Evolutionary conservation across 257 asterid species (phyloP).

Genomic region (Przewalskia tangutica): DNA sequence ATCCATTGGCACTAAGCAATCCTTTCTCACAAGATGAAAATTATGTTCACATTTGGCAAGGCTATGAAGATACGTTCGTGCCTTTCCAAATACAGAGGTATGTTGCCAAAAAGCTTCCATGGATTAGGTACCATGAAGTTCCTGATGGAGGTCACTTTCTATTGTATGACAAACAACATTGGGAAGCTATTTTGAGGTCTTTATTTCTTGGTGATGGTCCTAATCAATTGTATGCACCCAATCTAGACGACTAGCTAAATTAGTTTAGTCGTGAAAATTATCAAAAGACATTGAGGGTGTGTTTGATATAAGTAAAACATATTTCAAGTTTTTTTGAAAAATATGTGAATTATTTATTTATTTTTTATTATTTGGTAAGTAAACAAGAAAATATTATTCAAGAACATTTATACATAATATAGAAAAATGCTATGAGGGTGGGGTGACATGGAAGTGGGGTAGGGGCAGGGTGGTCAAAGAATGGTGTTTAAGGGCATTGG

Average conservation of each 20-base stretch:
- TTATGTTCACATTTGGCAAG: slow-evolving; percentile 38
- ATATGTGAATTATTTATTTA: too few relatives aligned
- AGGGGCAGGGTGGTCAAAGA: too few relatives aligned
- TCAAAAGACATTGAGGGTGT: too few relatives aligned
- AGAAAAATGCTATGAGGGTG: too few relatives aligned
- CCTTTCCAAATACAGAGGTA: slow-evolving; percentile 50
- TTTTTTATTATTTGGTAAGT: too few relatives aligned
- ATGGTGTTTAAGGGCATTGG: too few relatives aligned
- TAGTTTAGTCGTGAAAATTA: background rate
- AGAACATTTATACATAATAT: too few relatives aligned
- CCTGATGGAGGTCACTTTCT: slow-evolving; percentile 78
- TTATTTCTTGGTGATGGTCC: slow-evolving; percentile 69
- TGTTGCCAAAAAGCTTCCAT: slow-evolving; percentile 46
- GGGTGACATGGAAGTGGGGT: too few relatives aligned
- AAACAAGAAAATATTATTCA: too few relatives aligned
- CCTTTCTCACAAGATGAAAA: slow-evolving; percentile 28
- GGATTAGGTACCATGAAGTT: slow-evolving; percentile 85
- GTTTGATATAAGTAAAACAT: too few relatives aligned
- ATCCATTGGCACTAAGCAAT: slow-evolving; percentile 49
- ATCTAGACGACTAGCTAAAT: background rate
- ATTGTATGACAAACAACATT: slow-evolving; percentile 62
- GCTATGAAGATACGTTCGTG: slow-evolving; percentile 32
- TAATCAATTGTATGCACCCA: slow-evolving; percentile 37
- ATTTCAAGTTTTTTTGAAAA: too few relatives aligned
- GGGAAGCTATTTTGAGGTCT: slow-evolving; percentile 79